Percentiles rank a stretch among this genome's conserved stretches.
Conservation (phyloP, 1,139 yeast species). For the Protomyces inouyei region DNA sequence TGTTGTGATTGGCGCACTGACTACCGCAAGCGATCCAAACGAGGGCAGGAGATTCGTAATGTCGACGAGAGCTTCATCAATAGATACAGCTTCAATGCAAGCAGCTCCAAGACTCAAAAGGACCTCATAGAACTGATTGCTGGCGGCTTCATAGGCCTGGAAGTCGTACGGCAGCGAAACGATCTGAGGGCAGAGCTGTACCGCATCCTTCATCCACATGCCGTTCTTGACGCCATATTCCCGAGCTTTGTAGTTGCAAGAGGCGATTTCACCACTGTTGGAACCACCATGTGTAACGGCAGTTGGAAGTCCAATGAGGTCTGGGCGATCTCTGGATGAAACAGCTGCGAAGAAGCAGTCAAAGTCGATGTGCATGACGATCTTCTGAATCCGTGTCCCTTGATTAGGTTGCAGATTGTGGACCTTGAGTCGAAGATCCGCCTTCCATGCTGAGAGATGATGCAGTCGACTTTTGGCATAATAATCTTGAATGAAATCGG, state of each 20-base stretch:
- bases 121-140: slow-evolving; percentile 51
- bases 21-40: slow-evolving; percentile 29
- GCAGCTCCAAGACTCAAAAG: slow-evolving; percentile 48
- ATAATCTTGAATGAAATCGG: slow-evolving; percentile 64
- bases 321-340: slow-evolving; percentile 57
- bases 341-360: slow-evolving; percentile 93
- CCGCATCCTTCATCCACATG: slow-evolving; percentile 69
- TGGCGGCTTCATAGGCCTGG: slow-evolving; percentile 60
- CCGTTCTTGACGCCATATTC: slow-evolving; percentile 72
- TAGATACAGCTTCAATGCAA: slow-evolving; percentile 72
- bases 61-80: slow-evolving; percentile 84
- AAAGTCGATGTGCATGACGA: slow-evolving; percentile 77
- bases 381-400: slow-evolving; percentile 33
- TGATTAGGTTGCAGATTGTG: slow-evolving; percentile 38
- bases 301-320: slow-evolving; percentile 54
- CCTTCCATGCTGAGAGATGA: slow-evolving; percentile 82
- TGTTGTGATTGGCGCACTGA: slow-evolving; percentile 23
- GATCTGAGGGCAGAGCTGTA: slow-evolving; percentile 58
- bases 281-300: slow-evolving; percentile 77
- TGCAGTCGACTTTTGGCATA: slow-evolving; percentile 81
- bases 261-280: slow-evolving; percentile 67
- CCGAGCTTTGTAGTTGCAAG: slow-evolving; percentile 85
- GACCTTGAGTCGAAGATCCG: slow-evolving; percentile 62
- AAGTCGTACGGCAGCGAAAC: slow-evolving; percentile 67
- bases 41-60: slow-evolving; percentile 42